phyloP scores from a whole-genome alignment of 2,329 filamentous ascomycete genomes.

The Pseudogymnoascus sp. region DNA sequence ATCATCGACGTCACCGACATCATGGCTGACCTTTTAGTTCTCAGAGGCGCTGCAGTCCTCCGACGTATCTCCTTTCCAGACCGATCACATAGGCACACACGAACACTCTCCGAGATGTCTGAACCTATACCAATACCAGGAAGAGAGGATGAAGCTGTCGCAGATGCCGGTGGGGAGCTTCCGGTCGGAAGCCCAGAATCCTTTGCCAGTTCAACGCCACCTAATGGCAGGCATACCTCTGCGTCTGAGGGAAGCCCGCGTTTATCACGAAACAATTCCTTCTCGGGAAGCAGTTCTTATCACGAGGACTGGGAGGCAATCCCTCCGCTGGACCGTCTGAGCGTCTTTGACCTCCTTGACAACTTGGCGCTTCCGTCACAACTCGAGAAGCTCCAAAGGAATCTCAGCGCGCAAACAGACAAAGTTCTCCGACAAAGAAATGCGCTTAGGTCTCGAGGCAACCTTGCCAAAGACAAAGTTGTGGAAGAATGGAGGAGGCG shows the following conservation, averaged over 20 bases:
- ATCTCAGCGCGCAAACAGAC: slow-evolving; percentile 73
- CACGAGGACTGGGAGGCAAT: slow-evolving; percentile 84
- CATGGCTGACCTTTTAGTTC: slow-evolving; percentile 38
- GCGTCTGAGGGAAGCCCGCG: slow-evolving; percentile 42
- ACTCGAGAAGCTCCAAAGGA: slow-evolving; percentile 81
- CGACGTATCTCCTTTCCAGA: slow-evolving; percentile 35
- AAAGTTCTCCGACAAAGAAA: slow-evolving; percentile 78
- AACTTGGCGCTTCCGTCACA: slow-evolving; percentile 87
- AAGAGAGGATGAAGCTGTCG: slow-evolving; percentile 12
- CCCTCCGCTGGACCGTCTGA: slow-evolving; percentile 81
- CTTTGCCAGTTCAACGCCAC: slow-evolving; percentile 41
- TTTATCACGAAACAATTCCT: slow-evolving; percentile 70
- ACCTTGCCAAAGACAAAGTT: slow-evolving; percentile 77
- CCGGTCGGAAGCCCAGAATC: slow-evolving; percentile 18
- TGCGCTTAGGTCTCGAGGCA: slow-evolving; percentile 66
- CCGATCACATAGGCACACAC: slow-evolving; percentile 31
- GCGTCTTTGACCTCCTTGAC: slow-evolving; percentile 87
- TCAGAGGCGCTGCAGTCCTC: slow-evolving; percentile 35
- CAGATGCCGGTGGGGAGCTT: not conserved
- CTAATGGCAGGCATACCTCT: slow-evolving; percentile 40
- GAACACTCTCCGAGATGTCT: slow-evolving; percentile 38
- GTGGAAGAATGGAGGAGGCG: slow-evolving; percentile 88
- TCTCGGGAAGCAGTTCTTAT: slow-evolving; percentile 77
- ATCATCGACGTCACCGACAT: slow-evolving; percentile 7
- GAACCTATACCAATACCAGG: slow-evolving; percentile 33